Conservation (phyloP, 2,329 filamentous ascomycete genomes). For the Bipolaris zeicola region DNA sequence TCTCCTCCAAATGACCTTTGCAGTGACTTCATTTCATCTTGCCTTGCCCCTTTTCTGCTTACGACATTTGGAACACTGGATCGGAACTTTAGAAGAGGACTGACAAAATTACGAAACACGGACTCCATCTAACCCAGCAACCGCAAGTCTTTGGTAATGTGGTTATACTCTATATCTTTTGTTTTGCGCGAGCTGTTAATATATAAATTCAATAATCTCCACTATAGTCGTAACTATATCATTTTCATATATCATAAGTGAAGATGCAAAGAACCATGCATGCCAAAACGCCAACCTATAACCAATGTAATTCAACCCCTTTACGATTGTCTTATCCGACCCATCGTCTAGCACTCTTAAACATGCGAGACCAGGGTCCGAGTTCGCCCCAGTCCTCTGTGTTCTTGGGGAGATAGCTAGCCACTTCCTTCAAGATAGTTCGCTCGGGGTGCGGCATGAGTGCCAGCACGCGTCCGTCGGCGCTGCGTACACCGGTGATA, state of each 20-base stretch:
- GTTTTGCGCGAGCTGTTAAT: background rate
- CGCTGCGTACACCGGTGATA: conserved; percentile 78
- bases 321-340: conserved; percentile 59
- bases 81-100: background rate
- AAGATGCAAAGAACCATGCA: background rate
- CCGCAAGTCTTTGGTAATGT: too few relatives aligned
- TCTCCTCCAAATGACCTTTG: background rate
- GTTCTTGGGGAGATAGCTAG: conserved; percentile 73
- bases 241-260: conserved; percentile 9
- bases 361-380: conserved; percentile 84
- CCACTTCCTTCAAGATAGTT: conserved; percentile 80
- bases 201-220: background rate
- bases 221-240: background rate
- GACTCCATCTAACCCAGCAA: too few relatives aligned
- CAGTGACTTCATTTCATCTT: background rate
- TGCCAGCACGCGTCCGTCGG: conserved; percentile 79
- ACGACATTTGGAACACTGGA: background rate
- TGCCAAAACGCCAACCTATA: conserved; percentile 3
- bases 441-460: conserved; percentile 95
- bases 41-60: background rate
- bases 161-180: background rate
- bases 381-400: conserved; percentile 75
- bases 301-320: background rate
- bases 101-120: too few relatives aligned
- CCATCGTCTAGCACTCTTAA: conserved; percentile 87